Evolutionary conservation across 768 basidiomycete species (phyloP), one percentile per base, ranked within the genome.

Genomic region (Agrocybe pediades): DNA sequence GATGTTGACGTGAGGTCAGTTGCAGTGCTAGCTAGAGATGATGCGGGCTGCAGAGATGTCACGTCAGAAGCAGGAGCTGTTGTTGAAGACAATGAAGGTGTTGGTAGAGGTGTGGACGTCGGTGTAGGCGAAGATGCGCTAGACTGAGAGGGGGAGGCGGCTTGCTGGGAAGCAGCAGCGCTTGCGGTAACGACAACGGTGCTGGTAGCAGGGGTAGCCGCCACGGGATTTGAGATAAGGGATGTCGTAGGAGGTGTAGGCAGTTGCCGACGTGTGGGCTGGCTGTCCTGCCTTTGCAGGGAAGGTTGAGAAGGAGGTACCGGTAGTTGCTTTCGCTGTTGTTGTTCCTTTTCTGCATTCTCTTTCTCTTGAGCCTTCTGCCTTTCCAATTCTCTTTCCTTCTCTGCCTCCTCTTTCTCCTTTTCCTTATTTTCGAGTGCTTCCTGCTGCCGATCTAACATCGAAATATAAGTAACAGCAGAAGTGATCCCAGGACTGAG

Each of bases 401-500:
- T 30, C 29, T 30, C 29, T 15, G 8, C 15, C 33, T 36, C 33
- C 11, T 29, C 15, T 25, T 43, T 45, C 36, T 41, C 39, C 24
- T 40, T 27, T 23, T 55, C 63, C 65, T 26, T 57, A 19, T 49
- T 48, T 23, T 26, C 65, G 6, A 36, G 13, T n/a, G 33, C 33
- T 13, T 36, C 33, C 33, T 36, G 13, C 11, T 36, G 63, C 54
- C 56, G 58, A 49, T 56, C 62, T 58, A 56, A 75, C 74, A 55
- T 74, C 76, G 55, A 51, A 20, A 86, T 80, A 61, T 75, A 84
- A 45, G 78, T 77, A 42, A 87, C 71, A 16, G 87, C 83, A 23
- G 82, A 80, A 2, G 77, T 77, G 29, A 87, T 79, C 2, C 74
- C 81, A 1, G 85, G 79, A 63, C 79, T 84, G 39, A 83, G 68